Evolutionary conservation across 2,329 filamentous ascomycete genomes (phyloP), one percentile per base, ranked within the genome.

Genomic region (Talaromyces pinophilus): DNA sequence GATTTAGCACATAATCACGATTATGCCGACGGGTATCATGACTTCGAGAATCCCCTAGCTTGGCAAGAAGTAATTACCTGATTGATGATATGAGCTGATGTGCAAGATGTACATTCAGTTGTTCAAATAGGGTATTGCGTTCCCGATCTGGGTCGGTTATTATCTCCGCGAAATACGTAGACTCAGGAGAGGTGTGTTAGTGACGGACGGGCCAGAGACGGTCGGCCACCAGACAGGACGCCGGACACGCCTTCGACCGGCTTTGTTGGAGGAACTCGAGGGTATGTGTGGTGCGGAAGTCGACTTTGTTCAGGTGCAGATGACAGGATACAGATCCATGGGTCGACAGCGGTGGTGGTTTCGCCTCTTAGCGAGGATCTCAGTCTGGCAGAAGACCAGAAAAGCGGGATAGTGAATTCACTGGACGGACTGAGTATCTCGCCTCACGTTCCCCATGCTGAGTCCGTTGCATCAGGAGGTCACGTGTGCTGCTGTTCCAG

Each of bases 181-280:
- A 59, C 52, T 64, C 62, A 64, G 62, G 62, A 64, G 62, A 63
- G 61, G 46, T 42, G 52, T 44, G 25, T 33, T 33, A 59, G 55
- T 38, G 55, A 59, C 33, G 22, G 59, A 67, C 62, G 30, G 62
- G 44, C 65, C 50, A 59, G 57, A 67, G 66, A 67, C 66, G 63
- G 66, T 65, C 63, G 66, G 63, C 63, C 63, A 63, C 67, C 54
- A 65, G 60, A 52, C 7, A 52, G 62, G 54, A 66, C 44, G 64
- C 64, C 64, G 64, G 63, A 66, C 67, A 67, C 67, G 66, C 57
- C 67, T 42, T 66, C 62, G 30, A 52, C 66, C 63, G 61, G 55
- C 67, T 63, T 46, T 48, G 3, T n/a, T 19, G 15, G 42, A 28
- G 48, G 35, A 33, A 40, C 8, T 52, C 30, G 40, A 40, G 52